Base-by-base conservation (phyloP, 1,284 basidiomycete genomes). In the Puccinia triticina region DNA sequence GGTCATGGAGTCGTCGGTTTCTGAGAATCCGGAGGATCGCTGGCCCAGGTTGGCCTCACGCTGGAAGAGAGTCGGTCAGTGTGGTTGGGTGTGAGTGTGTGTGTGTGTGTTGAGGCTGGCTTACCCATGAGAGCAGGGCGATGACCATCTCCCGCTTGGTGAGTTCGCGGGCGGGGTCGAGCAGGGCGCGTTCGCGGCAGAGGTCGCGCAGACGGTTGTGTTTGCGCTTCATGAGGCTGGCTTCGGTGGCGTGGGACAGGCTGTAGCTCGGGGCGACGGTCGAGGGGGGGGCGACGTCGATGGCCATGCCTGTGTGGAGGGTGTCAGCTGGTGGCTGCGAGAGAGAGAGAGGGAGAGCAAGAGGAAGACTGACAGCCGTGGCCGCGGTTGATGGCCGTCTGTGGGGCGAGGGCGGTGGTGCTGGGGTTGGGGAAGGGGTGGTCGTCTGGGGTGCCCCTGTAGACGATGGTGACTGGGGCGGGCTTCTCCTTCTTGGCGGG, bases 61-160 rank as follows among this genome's bases (percentile, higher is more conserved):
- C 77, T 79, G 53, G 29, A 23, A 46, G 71, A 69, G 37, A 53
- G 16, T 26, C 8, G 34, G 23, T 37, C 11, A 72, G 34, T 10
- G 26, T 40, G 37, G 7, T 40, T 43, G 12, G 29, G 14, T 43
- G 74, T 5, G 3, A 16, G 53, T 14, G 11, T 23, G 48, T 18
- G 26, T 3, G 32, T 26, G n/a, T n/a, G n/a, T n/a, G n/a, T n/a
- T n/a, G 40, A 29, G 61, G 43, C 37, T 40, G 16, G 23, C 59
- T 34, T 53, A 86, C 86, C 95, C 95, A 98, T 86, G 94, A 91
- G 0, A 98, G 87, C 21, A 98, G 89, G 5, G 93, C 93, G 84
- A 92, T 91, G 0, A 93, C 94, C 18, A 98, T 91, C 86, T 97
- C 93, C 40, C 93, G 92, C 86, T 98, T 98, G 0, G 94, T 96